Evolutionary conservation across 495 filamentous ascomycete species (phyloP), one percentile per base, ranked within the genome.

Genomic region (Hypoxylon rickii): DNA sequence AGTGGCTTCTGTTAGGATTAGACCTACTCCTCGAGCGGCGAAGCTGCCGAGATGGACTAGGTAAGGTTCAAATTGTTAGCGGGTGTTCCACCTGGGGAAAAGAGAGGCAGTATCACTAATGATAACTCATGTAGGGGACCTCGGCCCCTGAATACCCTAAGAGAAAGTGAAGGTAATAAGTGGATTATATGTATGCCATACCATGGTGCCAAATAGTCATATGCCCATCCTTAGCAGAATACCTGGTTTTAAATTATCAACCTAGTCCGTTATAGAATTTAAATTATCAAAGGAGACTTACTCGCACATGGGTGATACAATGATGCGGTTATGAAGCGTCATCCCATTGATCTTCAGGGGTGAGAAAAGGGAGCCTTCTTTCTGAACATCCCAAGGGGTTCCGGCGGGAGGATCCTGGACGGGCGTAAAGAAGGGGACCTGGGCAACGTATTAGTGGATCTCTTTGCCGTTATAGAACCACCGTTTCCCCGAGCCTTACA

Each of bases 321-420:
- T 78, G 55, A 89, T 81, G 44, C 90, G 84, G 69, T 95, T 92
- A 58, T 87, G 86, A 19, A 92, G 73, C 0, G 74, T 83, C n/a
- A 88, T 56, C 65, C 78, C 79, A 46, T 88, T 83, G 60, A 93
- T 84, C 44, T 65, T 80, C 54, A 90, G 60, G 0, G 86, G 86
- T 15, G 78, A 77, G 71, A 88, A 89, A 32, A 89, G 70, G 1
- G 82, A 87, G 15, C 86, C 86, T 2, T 80, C 72, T 3, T 68
- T 66, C 41, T 72, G 70, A 34, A 73, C 66, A 26, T 74, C 58
- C 17, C 82, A 22, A 17, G 83, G 78, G 1, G 80, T 82, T 24
- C 84, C 85, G 8, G 76, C 73, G 21, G 80, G 71, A 2, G 77
- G 77, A 4, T 73, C 65, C 67, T 87, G 83, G 19, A 67, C 73